These are phyloP conservation scores for Saccharomyces hybrid DNA, from an alignment of 1,139 yeast genomes.

Conservation along the genomic window DNA sequence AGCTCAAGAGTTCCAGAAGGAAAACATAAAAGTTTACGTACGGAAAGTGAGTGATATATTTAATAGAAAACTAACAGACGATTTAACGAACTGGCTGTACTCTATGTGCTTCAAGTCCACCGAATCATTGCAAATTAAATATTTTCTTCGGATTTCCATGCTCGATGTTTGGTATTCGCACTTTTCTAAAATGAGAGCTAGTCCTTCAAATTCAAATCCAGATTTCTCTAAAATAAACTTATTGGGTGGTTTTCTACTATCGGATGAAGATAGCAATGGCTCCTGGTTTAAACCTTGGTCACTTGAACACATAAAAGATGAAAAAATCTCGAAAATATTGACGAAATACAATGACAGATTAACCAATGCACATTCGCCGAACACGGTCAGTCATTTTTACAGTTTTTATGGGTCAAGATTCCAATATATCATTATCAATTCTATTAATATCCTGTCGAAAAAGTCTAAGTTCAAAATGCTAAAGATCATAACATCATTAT, in stretches of 20 bases:
- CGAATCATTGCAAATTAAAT: constrained; percentile 10
- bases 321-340: constrained; percentile 38
- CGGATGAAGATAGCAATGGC: constrained; percentile 16
- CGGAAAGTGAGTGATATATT: constrained; percentile 20
- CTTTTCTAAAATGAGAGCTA: constrained; percentile 10
- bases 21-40: constrained; percentile 20
- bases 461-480: constrained; percentile 52
- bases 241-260: constrained; percentile 24
- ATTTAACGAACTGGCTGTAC: constrained; percentile 23
- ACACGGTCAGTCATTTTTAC: constrained; percentile 28
- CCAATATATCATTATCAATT: constrained; percentile 52
- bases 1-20: constrained; percentile 15
- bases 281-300: constrained; percentile 28
- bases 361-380: constrained; percentile 30
- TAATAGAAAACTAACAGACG: constrained; percentile 20
- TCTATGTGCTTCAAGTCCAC: constrained; percentile 9
- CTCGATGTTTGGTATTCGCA: constrained; percentile 23
- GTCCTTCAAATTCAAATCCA: constrained; percentile 11
- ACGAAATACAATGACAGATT: constrained; percentile 39
- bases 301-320: constrained; percentile 19
- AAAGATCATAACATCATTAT: constrained; percentile 60
- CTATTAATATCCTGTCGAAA: constrained; percentile 56
- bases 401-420: constrained; percentile 60
- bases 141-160: constrained; percentile 21
- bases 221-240: constrained; percentile 19